Percentiles rank a stretch among this genome's conserved stretches.
Evolutionary conservation across 2,329 filamentous ascomycete species (phyloP).

Genomic region (Biscogniauxia marginata): DNA sequence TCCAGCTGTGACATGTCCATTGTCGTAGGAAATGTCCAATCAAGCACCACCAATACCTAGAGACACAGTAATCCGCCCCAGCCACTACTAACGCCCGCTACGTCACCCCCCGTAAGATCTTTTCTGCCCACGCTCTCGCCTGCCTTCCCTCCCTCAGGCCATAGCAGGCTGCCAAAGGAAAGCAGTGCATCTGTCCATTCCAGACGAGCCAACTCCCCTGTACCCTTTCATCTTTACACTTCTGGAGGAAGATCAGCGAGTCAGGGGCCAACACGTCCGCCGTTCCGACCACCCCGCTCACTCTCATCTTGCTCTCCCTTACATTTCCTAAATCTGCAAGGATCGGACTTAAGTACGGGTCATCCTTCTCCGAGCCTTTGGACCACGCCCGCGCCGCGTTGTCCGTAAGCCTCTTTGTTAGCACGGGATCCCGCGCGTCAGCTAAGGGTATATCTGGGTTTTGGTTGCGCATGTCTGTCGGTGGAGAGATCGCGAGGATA

Average conservation of each 20-base stretch:
- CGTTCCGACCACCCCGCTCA: slow-evolving; percentile 52
- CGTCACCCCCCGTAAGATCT: slow-evolving; percentile 18
- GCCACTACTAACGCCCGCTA: background rate
- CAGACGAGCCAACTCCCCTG: slow-evolving; percentile 56
- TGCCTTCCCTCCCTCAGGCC: slow-evolving; percentile 46
- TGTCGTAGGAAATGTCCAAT: background rate
- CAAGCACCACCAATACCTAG: background rate
- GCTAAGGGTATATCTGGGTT: slow-evolving; percentile 43
- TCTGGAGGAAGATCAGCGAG: slow-evolving; percentile 46
- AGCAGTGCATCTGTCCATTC: slow-evolving; percentile 61
- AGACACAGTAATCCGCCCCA: too few species aligned
- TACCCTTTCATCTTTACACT: slow-evolving; percentile 42
- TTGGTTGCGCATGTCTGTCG: slow-evolving; percentile 40
- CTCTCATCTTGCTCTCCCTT: slow-evolving; percentile 37
- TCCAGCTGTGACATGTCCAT: background rate
- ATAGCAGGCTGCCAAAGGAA: slow-evolving; percentile 50
- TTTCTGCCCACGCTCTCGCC: slow-evolving; percentile 44
- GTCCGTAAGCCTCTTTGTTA: slow-evolving; percentile 41
- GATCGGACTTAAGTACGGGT: slow-evolving; percentile 3
- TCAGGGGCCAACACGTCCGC: slow-evolving; percentile 55
- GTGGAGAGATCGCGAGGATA: slow-evolving; percentile 18
- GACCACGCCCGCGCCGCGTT: slow-evolving; percentile 40
- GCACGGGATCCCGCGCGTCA: slow-evolving; percentile 44
- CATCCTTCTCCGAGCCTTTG: slow-evolving; percentile 10
- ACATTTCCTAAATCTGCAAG: slow-evolving; percentile 38